A percentile compares a stretch with the other conserved stretches of the same genome.
Conservation (phyloP, 179 eudicot species). For the Beta corolliflora region DNA sequence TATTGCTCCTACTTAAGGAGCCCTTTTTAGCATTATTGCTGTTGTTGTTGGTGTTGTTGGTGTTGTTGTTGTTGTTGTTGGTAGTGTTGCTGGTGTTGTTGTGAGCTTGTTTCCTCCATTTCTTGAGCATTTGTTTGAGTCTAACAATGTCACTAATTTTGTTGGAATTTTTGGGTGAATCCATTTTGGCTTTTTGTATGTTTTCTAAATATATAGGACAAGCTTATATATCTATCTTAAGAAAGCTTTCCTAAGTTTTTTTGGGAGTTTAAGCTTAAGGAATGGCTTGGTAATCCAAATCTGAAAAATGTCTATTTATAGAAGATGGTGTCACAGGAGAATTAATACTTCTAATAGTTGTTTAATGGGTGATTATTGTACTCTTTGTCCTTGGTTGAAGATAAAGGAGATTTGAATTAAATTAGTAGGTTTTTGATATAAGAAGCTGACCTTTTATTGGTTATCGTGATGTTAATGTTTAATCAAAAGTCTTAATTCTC, state of each 20-base stretch:
- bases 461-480: slow-evolving; percentile 9
- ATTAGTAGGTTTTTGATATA: slow-evolving; percentile 13
- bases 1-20: slow-evolving; percentile 27
- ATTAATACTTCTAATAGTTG: neutral
- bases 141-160: slow-evolving; percentile 65
- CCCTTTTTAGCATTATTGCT: slow-evolving; percentile 19
- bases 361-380: slow-evolving; percentile 21
- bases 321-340: slow-evolving; percentile 14
- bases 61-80: slow-evolving; percentile 7
- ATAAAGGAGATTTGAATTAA: slow-evolving; percentile 1
- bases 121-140: slow-evolving; percentile 61
- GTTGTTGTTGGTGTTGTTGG: slow-evolving; percentile 9
- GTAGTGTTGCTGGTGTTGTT: neutral
- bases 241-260: neutral
- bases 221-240: neutral
- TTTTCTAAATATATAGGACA: neutral
- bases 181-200: slow-evolving; percentile 16
- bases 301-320: slow-evolving; percentile 22
- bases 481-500: slow-evolving; percentile 13
- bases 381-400: slow-evolving; percentile 18
- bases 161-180: slow-evolving; percentile 41
- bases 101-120: slow-evolving; percentile 54
- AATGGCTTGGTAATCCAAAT: slow-evolving; percentile 7
- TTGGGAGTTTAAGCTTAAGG: slow-evolving; percentile 2
- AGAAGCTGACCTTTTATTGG: slow-evolving; percentile 34